A percentile compares a stretch with the other conserved stretches of the same genome.
Conservation (phyloP, 2,329 filamentous ascomycete genomes). For the Aspergillus hortae region DNA sequence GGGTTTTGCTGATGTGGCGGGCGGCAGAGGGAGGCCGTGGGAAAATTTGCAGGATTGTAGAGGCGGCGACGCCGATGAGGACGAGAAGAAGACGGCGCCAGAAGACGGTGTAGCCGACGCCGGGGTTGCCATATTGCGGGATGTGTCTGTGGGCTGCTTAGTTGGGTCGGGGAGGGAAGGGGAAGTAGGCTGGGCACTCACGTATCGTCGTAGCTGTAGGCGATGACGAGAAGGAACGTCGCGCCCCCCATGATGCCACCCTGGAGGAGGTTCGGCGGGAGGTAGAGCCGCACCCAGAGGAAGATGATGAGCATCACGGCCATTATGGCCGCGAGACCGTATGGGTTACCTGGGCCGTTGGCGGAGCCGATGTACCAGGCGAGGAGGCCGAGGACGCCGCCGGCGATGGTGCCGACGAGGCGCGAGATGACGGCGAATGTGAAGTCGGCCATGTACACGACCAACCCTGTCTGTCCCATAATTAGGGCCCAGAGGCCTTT, state of each 20-base stretch:
- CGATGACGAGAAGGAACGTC: slow-evolving; percentile 45
- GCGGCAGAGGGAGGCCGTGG: slow-evolving; percentile 48
- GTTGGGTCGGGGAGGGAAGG: neutral
- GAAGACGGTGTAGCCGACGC: slow-evolving; percentile 47
- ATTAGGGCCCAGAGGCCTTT: slow-evolving; percentile 53
- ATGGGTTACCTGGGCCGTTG: slow-evolving; percentile 47
- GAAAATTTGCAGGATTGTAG: slow-evolving; percentile 46
- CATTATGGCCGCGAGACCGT: slow-evolving; percentile 46
- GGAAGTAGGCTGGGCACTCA: slow-evolving; percentile 23
- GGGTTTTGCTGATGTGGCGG: slow-evolving; percentile 42
- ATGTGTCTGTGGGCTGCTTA: slow-evolving; percentile 32
- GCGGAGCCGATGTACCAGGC: slow-evolving; percentile 54
- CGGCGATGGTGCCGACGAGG: slow-evolving; percentile 43
- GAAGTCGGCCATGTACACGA: slow-evolving; percentile 52
- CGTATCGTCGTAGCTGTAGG: slow-evolving; percentile 48
- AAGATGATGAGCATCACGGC: slow-evolving; percentile 30
- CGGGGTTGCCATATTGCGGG: slow-evolving; percentile 44
- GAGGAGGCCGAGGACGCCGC: slow-evolving; percentile 47
- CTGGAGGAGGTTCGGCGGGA: slow-evolving; percentile 29
- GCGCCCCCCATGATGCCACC: slow-evolving; percentile 39
- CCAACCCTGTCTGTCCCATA: slow-evolving; percentile 48
- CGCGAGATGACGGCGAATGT: slow-evolving; percentile 45
- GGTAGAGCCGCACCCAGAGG: slow-evolving; percentile 34
- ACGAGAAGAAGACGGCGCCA: slow-evolving; percentile 46
- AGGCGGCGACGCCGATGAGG: slow-evolving; percentile 43